Evolutionary conservation across 2,329 filamentous ascomycete genomes (phyloP), one percentile per base, ranked within the genome.

Genomic region (Aspergillus persii): DNA sequence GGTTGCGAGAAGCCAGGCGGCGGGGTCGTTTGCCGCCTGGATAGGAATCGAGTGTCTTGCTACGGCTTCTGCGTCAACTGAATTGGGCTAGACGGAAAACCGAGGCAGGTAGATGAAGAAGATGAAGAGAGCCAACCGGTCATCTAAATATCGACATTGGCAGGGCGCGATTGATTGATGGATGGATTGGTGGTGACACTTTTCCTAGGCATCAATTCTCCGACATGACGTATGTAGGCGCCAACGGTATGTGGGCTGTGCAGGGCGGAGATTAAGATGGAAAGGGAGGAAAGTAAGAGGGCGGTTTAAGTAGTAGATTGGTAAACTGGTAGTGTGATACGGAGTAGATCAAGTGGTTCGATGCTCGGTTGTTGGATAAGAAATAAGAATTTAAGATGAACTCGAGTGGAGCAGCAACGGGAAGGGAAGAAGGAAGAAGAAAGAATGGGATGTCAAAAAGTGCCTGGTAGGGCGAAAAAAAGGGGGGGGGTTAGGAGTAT

Each of bases 1-100:
- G 57, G 47, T 65, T 54, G 53, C 49, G n/a, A 50, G 12, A 5
- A 41, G 33, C 33, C 33, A 36, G 33, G 11, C 33, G 33, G 33
- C 33, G 33, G 11, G 33, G 33, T 36, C 33, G 11, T 36, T 36
- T 36, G 9, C 31, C 33, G 33, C 9, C 33, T 36, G 33, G 33
- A 36, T 36, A 12, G 33, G 15, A 9, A 36, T 36, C 33, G 11
- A 36, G 33, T 23, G 18, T 23, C 18, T 23, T 23, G 18, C 18
- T 23, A 23, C 18, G 18, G 18, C 18, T 23, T 23, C 18, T 23
- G 18, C 18, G 18, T 23, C 18, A 23, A 23, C 18, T 23, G 18
- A 2, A 23, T 23, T 23, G 18, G 18, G 18, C 18, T 2, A 23
- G 18, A 23, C 18, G 33, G 33, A 12, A 36, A 36, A 36, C 33